A percentile compares a stretch with the other conserved stretches of the same genome.
Conservation (phyloP, 176 grass and related monocot species). For the Typha latifolia region DNA sequence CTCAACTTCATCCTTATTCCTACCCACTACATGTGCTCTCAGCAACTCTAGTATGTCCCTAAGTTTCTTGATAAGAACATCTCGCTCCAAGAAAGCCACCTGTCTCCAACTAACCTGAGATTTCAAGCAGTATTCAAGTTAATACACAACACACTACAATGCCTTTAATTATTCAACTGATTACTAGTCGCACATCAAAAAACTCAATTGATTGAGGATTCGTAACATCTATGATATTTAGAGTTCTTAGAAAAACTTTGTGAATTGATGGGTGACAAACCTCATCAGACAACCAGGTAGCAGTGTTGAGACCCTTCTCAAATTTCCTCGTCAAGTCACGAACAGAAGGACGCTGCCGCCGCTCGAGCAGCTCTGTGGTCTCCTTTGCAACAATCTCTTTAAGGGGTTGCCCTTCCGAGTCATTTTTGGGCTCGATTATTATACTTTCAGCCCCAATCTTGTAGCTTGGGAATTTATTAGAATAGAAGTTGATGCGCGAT, state of each 20-base stretch:
- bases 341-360: constrained; percentile 62
- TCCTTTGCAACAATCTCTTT: constrained; percentile 74
- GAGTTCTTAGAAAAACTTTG: background rate
- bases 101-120: constrained; percentile 62
- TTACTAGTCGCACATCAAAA: too few relatives aligned
- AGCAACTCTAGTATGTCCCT: constrained; percentile 52
- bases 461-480: constrained; percentile 57
- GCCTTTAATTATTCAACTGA: background rate
- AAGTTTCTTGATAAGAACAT: constrained; percentile 70
- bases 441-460: constrained; percentile 54
- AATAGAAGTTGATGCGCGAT: constrained; percentile 43
- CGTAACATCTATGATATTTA: background rate
- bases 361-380: constrained; percentile 43
- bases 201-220: background rate
- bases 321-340: constrained; percentile 82
- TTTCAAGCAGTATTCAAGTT: constrained; percentile 12
- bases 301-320: constrained; percentile 76
- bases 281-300: constrained; percentile 69
- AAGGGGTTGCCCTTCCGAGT: constrained; percentile 32
- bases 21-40: constrained; percentile 38
- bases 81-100: constrained; percentile 51
- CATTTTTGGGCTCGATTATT: constrained; percentile 42
- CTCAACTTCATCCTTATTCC: constrained; percentile 62
- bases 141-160: background rate
- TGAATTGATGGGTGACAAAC: constrained; percentile 14